Conservation (phyloP, 2,329 filamentous ascomycete genomes). For the Cladophialophora psammophila region DNA sequence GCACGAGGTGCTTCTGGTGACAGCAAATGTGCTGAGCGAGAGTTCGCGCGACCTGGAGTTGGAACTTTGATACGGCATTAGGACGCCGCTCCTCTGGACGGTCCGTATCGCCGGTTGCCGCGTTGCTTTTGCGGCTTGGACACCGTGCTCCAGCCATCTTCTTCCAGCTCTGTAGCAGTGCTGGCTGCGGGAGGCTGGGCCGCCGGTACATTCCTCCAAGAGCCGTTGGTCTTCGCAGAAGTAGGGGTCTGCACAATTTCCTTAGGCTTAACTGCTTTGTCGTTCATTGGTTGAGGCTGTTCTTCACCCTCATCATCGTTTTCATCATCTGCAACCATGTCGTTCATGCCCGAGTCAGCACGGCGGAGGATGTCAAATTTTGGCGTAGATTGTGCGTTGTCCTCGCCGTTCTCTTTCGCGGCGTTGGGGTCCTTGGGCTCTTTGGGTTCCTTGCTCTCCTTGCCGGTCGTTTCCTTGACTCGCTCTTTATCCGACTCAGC, state of each 20-base stretch:
- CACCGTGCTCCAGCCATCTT: conserved; percentile 59
- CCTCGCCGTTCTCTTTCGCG: conserved; percentile 38
- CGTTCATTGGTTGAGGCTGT: conserved; percentile 42
- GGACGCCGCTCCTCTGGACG: conserved; percentile 49
- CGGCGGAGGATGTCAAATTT: conserved; percentile 64
- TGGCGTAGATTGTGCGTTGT: conserved; percentile 46
- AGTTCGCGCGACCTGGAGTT: not conserved
- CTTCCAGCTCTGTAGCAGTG: conserved; percentile 47
- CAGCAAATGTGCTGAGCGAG: not conserved
- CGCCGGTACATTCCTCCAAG: conserved; percentile 47
- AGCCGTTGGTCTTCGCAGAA: conserved; percentile 49
- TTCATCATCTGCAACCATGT: conserved; percentile 59
- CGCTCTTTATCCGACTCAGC: conserved; percentile 57
- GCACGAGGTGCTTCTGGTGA: not conserved
- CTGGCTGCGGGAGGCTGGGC: conserved; percentile 42
- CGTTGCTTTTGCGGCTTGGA: conserved; percentile 50
- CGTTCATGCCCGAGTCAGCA: conserved; percentile 56
- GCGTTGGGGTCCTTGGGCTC: conserved; percentile 40
- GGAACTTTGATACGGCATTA: conserved; percentile 49
- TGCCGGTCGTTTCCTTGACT: conserved; percentile 47
- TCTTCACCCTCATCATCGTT: conserved; percentile 53
- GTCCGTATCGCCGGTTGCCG: conserved; percentile 52
- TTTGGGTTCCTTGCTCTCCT: conserved; percentile 47
- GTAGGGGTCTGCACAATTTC: conserved; percentile 59
- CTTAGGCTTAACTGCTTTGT: conserved; percentile 64